These are phyloP conservation scores for Diutina catenulata DNA, from an alignment of 1,139 yeast species.

Conservation along the genomic window DNA sequence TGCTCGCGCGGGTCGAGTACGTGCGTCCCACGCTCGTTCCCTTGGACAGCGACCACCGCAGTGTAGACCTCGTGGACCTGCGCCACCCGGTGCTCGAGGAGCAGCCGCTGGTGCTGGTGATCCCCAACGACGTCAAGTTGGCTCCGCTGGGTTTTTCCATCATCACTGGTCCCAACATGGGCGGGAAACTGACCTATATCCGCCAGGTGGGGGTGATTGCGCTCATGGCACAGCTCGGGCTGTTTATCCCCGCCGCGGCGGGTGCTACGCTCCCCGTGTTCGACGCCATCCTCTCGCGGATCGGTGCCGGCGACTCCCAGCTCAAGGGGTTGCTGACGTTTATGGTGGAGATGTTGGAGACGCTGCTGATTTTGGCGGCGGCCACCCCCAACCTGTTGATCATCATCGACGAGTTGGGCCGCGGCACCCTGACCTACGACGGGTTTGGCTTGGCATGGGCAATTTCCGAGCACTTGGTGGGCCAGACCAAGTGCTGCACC, in stretches of 20 bases:
- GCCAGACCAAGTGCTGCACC: slow-evolving; percentile 61
- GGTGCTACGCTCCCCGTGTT: slow-evolving; percentile 67
- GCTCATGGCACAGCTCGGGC: slow-evolving; percentile 84
- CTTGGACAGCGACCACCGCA: slow-evolving; percentile 34
- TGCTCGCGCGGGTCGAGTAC: slow-evolving; percentile 75
- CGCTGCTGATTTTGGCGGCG: slow-evolving; percentile 79
- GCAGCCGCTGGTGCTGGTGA: slow-evolving; percentile 79
- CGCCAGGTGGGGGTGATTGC: slow-evolving; percentile 87
- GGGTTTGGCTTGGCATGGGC: slow-evolving; percentile 98
- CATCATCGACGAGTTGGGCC: slow-evolving; percentile 88
- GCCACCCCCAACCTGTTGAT: slow-evolving; percentile 79
- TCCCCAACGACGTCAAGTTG: slow-evolving; percentile 71
- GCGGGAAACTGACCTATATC: slow-evolving; percentile 92
- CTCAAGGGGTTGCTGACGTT: slow-evolving; percentile 93
- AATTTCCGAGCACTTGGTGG: slow-evolving; percentile 75
- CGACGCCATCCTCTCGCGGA: slow-evolving; percentile 88
- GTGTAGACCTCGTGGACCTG: slow-evolving; percentile 51
- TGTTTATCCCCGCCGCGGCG: slow-evolving; percentile 56
- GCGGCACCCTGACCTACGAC: slow-evolving; percentile 95
- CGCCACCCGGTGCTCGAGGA: slow-evolving; percentile 92
- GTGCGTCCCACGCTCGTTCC: slow-evolving; percentile 56
- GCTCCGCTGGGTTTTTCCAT: slow-evolving; percentile 39
- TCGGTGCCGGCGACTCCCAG: slow-evolving; percentile 98
- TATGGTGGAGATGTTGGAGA: slow-evolving; percentile 97
- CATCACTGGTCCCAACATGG: slow-evolving; percentile 98